Base-by-base conservation (phyloP, 306 rosid species). In the Clitoria ternatea region DNA sequence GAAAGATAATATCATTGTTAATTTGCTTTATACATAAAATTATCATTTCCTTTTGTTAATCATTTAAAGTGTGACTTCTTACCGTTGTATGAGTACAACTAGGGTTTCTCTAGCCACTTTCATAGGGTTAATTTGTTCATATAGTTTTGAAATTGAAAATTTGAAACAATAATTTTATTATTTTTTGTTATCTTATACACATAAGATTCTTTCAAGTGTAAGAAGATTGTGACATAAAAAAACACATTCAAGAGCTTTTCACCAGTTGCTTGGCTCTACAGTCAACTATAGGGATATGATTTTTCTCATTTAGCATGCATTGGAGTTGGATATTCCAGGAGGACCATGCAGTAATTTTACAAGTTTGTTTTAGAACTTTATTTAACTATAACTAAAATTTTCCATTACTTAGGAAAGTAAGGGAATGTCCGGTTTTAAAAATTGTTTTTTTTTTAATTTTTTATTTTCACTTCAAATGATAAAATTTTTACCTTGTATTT, bases 141-240 rank as follows among this genome's bases (percentile, higher is more conserved):
- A 27, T 52, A 65, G 72, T 64, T 53, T 37, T 50, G 63, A 30
- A 73, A 37, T 37, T 37, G 43, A 19, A 73, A 49, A n/a, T n/a
- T n/a, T 2, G 43, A 49, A 49, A 57, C 29, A n/a, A n/a, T 10
- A 49, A n/a, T 49, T 13, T 36, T 32, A 7, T 19, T 54, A 1
- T 42, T 37, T 72, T 32, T 42, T 54, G 3, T 45, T 42, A 26
- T 52, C 26, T 10, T 65, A 12, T 53, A 14, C 50, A 22, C 17
- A 2, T 23, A 37, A 48, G 13, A 36, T 45, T 60, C 33, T 29
- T 56, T 54, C 17, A 0, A 7, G 43, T 32, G n/a, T n/a, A n/a
- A n/a, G n/a, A n/a, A n/a, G n/a, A n/a, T n/a, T n/a, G n/a, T 8
- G 29, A 20, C 26, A 48, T 15, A 45, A 44, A 4, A 4, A 2